Percentiles rank a stretch among this genome's conserved stretches.
These are phyloP conservation scores for Steccherinum ochraceum DNA, from an alignment of 768 basidiomycete genomes.

Conservation along the genomic window DNA sequence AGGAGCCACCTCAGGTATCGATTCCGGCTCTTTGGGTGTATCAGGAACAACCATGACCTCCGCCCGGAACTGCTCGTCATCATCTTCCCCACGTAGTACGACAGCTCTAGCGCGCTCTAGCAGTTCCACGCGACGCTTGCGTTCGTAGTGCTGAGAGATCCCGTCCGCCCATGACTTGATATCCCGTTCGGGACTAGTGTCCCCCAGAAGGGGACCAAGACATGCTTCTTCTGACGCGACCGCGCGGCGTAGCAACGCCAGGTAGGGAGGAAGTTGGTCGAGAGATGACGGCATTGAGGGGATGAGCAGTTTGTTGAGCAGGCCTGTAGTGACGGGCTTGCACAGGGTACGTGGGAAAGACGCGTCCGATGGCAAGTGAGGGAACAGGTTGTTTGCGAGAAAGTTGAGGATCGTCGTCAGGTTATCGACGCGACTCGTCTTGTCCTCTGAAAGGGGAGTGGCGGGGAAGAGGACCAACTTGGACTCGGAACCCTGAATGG, in stretches of 20 bases:
- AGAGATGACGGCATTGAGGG: slow-evolving; percentile 67
- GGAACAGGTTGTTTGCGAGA: slow-evolving; percentile 50
- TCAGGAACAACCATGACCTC: slow-evolving; percentile 6
- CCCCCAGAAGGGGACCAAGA: slow-evolving; percentile 43
- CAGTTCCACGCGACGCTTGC: slow-evolving; percentile 59
- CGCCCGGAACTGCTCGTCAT: slow-evolving; percentile 32
- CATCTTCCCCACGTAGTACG: slow-evolving; percentile 38
- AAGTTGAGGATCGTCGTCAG: slow-evolving; percentile 57
- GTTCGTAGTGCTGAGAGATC: slow-evolving; percentile 72
- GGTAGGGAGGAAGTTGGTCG: slow-evolving; percentile 51
- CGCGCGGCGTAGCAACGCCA: slow-evolving; percentile 49
- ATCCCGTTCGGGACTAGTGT: slow-evolving; percentile 39
- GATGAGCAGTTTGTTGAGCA: slow-evolving; percentile 62
- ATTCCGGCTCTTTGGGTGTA: neutral
- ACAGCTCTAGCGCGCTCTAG: slow-evolving; percentile 55
- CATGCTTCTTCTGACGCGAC: slow-evolving; percentile 61
- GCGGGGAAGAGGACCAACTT: slow-evolving; percentile 43
- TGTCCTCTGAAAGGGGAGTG: slow-evolving; percentile 33
- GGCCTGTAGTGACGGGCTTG: slow-evolving; percentile 50
- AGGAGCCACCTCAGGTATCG: neutral
- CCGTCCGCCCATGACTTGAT: slow-evolving; percentile 67
- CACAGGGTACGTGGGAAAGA: slow-evolving; percentile 51
- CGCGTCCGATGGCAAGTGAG: slow-evolving; percentile 44
- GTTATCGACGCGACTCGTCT: slow-evolving; percentile 42
- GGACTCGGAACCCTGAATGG: slow-evolving; percentile 30